A percentile compares a stretch with the other conserved stretches of the same genome.
Conservation (phyloP, 2,329 filamentous ascomycete genomes). For the Cercospora beticola region DNA sequence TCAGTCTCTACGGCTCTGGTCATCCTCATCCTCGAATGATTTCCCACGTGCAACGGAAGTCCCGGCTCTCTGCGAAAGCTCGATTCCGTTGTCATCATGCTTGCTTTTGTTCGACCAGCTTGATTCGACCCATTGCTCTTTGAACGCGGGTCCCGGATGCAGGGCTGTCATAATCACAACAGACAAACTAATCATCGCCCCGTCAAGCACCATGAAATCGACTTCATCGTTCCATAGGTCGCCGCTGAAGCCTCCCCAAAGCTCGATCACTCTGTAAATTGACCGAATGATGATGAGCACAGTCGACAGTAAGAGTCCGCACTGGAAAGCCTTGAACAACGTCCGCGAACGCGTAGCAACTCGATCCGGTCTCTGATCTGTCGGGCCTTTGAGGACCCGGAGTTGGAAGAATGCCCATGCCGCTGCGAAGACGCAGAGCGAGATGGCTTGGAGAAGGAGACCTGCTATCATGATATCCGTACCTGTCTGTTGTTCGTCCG, state of each 20-base stretch:
- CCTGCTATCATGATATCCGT: constrained; percentile 59
- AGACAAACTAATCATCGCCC: constrained; percentile 54
- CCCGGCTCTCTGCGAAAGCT: neutral
- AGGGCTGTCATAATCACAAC: constrained; percentile 48
- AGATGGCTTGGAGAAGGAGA: constrained; percentile 56
- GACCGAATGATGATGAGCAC: constrained; percentile 62
- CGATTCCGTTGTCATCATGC: neutral
- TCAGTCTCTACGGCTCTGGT: neutral
- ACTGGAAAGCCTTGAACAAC: constrained; percentile 56
- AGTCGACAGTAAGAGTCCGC: constrained; percentile 56
- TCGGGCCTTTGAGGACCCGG: constrained; percentile 11
- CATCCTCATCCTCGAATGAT: neutral
- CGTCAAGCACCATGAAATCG: constrained; percentile 53
- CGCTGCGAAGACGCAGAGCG: constrained; percentile 48
- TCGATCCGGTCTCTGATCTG: constrained; percentile 24
- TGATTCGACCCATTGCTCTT: constrained; percentile 28
- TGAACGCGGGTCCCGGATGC: constrained; percentile 47
- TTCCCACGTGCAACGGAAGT: neutral
- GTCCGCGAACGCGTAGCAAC: constrained; percentile 42
- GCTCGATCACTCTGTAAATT: constrained; percentile 65
- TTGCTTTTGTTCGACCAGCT: constrained; percentile 23
- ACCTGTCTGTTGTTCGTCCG: constrained; percentile 46
- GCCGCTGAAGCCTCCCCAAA: constrained; percentile 63
- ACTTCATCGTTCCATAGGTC: constrained; percentile 53
- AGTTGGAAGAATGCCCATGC: constrained; percentile 39